Percentiles rank a stretch among this genome's conserved stretches.
Evolutionary conservation across 805 yeast genomes (phyloP).

Genomic region (Metschnikowia shivogae): DNA sequence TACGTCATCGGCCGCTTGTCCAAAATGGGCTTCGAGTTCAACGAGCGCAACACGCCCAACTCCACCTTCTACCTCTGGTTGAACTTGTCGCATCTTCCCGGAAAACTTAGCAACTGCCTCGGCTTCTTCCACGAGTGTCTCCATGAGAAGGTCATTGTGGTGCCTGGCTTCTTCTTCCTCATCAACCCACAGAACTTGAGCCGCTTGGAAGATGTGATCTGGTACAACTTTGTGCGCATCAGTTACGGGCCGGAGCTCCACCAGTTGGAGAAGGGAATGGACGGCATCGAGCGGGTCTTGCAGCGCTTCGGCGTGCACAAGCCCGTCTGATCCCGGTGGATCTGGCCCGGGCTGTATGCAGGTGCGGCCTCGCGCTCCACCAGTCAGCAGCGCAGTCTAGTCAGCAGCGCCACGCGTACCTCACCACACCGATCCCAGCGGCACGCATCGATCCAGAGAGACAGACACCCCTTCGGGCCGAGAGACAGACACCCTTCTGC

Average conservation of each 20-base stretch:
- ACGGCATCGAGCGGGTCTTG: constrained; percentile 51
- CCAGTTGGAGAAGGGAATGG: constrained; percentile 52
- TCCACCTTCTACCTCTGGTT: constrained; percentile 61
- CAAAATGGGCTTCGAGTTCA: constrained; percentile 52
- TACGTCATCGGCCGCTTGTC: constrained; percentile 46
- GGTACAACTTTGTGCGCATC: constrained; percentile 56
- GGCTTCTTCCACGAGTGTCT: constrained; percentile 63
- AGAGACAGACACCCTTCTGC: too few species aligned
- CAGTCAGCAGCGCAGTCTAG: too few species aligned
- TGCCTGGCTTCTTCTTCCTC: constrained; percentile 61
- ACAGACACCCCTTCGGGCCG: too few species aligned
- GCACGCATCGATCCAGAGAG: too few species aligned
- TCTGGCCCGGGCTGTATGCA: too few species aligned
- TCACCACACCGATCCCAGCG: too few species aligned
- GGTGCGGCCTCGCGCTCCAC: too few species aligned
- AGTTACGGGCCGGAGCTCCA: constrained; percentile 58
- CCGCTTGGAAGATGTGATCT: constrained; percentile 49
- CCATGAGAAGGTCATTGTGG: constrained; percentile 56
- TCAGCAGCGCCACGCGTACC: too few species aligned
- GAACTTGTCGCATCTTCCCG: constrained; percentile 51
- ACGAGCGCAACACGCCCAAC: constrained; percentile 43
- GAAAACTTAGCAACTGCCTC: constrained; percentile 51
- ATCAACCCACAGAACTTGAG: constrained; percentile 50
- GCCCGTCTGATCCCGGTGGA: too few species aligned
- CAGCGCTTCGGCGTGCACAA: constrained; percentile 14